These are phyloP conservation scores for Trichoderma sp. DNA, from an alignment of 2,329 filamentous ascomycete species.

Conservation along the genomic window DNA sequence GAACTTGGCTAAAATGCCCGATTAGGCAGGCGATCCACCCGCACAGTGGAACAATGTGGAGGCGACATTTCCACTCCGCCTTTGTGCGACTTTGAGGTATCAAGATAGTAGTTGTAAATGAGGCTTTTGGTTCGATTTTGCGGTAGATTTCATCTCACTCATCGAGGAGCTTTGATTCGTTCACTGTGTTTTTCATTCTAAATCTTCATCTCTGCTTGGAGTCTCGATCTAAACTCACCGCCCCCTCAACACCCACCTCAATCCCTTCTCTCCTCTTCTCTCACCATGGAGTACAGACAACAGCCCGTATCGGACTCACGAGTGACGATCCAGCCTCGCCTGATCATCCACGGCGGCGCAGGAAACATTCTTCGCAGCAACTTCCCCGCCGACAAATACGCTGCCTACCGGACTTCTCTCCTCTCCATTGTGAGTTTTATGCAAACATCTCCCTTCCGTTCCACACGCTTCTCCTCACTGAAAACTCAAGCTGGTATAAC, in stretches of 20 bases:
- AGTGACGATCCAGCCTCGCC: conserved; percentile 46
- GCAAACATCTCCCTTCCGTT: background rate
- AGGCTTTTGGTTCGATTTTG: background rate
- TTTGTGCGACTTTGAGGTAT: background rate
- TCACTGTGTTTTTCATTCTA: background rate
- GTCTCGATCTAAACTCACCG: no score
- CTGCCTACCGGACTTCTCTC: conserved; percentile 57
- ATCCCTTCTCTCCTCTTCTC: background rate
- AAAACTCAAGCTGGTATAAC: background rate
- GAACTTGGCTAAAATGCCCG: background rate
- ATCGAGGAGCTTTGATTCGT: no score
- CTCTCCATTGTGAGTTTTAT: conserved; percentile 52
- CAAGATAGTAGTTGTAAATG: background rate
- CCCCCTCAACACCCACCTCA: background rate
- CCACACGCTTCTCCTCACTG: background rate
- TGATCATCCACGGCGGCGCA: conserved; percentile 72
- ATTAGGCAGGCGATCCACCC: conserved; percentile 1
- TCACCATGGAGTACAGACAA: conserved; percentile 42
- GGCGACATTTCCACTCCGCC: background rate
- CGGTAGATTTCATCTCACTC: background rate
- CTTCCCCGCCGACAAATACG: conserved; percentile 56
- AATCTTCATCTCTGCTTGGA: background rate
- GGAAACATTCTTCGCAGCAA: conserved; percentile 63
- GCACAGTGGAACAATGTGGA: background rate
- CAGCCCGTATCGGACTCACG: conserved; percentile 13